These are phyloP conservation scores for Hygrophila difformis DNA, from an alignment of 257 asterid genomes.

Conservation along the genomic window DNA sequence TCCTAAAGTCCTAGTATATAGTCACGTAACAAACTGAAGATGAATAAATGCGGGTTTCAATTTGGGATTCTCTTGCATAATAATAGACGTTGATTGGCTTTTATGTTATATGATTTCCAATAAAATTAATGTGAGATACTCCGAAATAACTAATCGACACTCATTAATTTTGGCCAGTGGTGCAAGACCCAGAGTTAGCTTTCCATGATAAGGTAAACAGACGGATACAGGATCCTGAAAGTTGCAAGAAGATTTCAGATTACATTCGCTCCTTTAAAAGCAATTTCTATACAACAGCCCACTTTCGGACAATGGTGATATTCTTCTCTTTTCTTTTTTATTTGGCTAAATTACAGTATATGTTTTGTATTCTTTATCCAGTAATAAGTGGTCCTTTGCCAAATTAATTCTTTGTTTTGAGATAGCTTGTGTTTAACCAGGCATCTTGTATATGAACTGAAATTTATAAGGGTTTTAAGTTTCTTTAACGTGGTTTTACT, in stretches of 20 bases:
- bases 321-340: not conserved
- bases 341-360: not conserved
- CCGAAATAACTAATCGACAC: not conserved
- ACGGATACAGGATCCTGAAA: conserved; percentile 20
- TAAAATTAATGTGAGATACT: conserved; percentile 7
- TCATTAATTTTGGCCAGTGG: conserved; percentile 18
- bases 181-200: conserved; percentile 22
- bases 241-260: conserved; percentile 30
- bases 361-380: not conserved
- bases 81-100: not conserved
- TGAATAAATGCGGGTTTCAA: not conserved
- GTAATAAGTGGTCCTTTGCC: not conserved
- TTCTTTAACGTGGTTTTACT: not conserved
- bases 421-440: too few relatives aligned
- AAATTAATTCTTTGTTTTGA: too few relatives aligned
- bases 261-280: conserved; percentile 30
- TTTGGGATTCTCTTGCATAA: not conserved
- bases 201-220: conserved; percentile 36
- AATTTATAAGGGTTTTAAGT: not conserved
- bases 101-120: too few relatives aligned
- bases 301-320: conserved; percentile 28
- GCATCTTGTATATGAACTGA: not conserved
- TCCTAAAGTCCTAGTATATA: too few relatives aligned
- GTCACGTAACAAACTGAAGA: too few relatives aligned
- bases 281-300: conserved; percentile 24